These are phyloP conservation scores for Diplodia intermedia DNA, from an alignment of 2,329 filamentous ascomycete species.

Conservation along the genomic window DNA sequence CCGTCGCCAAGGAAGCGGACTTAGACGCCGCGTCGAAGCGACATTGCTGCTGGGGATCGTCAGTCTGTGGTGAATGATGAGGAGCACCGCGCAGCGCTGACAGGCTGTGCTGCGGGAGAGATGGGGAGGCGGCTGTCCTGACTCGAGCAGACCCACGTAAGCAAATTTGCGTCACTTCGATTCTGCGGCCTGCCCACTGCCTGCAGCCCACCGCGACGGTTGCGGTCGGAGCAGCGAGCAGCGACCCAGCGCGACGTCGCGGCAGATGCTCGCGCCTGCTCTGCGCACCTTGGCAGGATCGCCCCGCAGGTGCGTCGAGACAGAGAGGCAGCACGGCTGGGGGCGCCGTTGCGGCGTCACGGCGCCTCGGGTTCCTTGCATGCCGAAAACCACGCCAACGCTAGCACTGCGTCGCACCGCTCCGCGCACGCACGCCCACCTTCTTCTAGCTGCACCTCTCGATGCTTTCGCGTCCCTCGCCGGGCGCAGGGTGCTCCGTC, in stretches of 20 bases:
- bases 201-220: slow-evolving; percentile 5
- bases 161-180: slow-evolving; percentile 9
- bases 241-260: background rate
- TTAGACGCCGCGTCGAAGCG: slow-evolving; percentile 8
- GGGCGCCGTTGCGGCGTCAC: background rate
- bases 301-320: background rate
- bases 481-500: background rate
- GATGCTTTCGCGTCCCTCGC: background rate
- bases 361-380: slow-evolving; percentile 4
- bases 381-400: background rate
- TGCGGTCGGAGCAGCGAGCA: background rate
- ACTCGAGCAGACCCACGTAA: slow-evolving; percentile 15
- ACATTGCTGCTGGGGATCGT: slow-evolving; percentile 15
- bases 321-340: slow-evolving; percentile 7
- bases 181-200: background rate
- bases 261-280: background rate
- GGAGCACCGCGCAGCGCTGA: background rate
- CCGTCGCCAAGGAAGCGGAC: background rate
- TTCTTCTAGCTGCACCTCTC: background rate
- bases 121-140: background rate
- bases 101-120: background rate
- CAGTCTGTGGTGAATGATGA: slow-evolving; percentile 14
- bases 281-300: slow-evolving; percentile 20
- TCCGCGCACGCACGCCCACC: background rate
- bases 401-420: slow-evolving; percentile 11